These are phyloP conservation scores for Taiozyma sp. DNA, from an alignment of 1,139 yeast species.

Conservation along the genomic window DNA sequence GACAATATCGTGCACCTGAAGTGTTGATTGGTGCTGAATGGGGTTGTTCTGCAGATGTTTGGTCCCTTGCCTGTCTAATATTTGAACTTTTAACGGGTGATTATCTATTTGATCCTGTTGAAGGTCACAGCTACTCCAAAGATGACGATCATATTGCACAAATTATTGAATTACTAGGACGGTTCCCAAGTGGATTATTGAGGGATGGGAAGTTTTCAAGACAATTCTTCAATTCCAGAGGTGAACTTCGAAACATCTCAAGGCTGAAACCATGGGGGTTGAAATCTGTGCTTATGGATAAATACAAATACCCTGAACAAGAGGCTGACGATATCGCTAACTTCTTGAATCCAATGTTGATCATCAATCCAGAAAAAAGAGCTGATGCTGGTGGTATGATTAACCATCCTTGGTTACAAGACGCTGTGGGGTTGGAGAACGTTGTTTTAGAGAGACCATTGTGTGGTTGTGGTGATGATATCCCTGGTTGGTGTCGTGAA, in stretches of 20 bases:
- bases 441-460: conserved; percentile 44
- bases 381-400: conserved; percentile 78
- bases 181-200: conserved; percentile 46
- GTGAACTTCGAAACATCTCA: conserved; percentile 51
- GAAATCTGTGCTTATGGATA: conserved; percentile 53
- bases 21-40: conserved; percentile 54
- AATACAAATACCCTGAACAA: conserved; percentile 46
- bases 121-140: conserved; percentile 46
- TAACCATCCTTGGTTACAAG: conserved; percentile 67
- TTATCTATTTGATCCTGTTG: conserved; percentile 62
- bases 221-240: conserved; percentile 49
- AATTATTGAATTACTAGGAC: conserved; percentile 61
- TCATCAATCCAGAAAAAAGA: conserved; percentile 59
- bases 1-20: conserved; percentile 76
- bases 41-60: conserved; percentile 74
- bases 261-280: conserved; percentile 65
- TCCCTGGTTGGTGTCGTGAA: conserved; percentile 52
- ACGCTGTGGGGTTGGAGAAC: conserved; percentile 56
- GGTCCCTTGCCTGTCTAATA: conserved; percentile 70
- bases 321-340: conserved; percentile 54
- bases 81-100: conserved; percentile 77
- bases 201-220: conserved; percentile 47
- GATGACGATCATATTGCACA: conserved; percentile 79
- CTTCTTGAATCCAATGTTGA: conserved; percentile 63
- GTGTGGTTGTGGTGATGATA: conserved; percentile 62